These are phyloP conservation scores for Phaeotremella skinneri DNA, from an alignment of 768 basidiomycete genomes.

Conservation along the genomic window DNA sequence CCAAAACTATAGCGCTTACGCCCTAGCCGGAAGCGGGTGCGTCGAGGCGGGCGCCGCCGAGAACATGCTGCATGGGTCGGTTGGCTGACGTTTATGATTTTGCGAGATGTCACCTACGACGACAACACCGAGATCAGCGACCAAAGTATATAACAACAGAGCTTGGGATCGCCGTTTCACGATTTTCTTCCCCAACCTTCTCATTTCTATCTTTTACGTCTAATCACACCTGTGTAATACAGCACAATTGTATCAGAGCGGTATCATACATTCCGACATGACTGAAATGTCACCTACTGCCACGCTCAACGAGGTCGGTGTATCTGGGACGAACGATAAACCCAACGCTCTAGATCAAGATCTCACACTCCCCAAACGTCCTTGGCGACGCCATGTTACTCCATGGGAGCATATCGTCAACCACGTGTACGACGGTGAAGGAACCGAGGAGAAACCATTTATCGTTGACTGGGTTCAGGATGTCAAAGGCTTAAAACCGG, in stretches of 20 bases:
- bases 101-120: too few relatives aligned
- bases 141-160: background rate
- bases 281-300: background rate
- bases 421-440: constrained; percentile 34
- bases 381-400: constrained; percentile 35
- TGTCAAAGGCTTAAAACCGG: background rate
- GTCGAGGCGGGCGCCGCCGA: too few relatives aligned
- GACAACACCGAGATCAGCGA: too few relatives aligned
- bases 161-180: background rate
- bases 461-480: constrained; percentile 40
- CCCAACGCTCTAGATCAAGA: background rate
- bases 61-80: too few relatives aligned
- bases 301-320: background rate
- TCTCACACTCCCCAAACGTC: constrained; percentile 17
- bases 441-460: constrained; percentile 39
- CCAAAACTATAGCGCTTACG: too few relatives aligned
- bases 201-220: too few relatives aligned
- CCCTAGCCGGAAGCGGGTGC: too few relatives aligned
- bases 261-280: too few relatives aligned
- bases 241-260: too few relatives aligned
- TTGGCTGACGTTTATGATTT: background rate
- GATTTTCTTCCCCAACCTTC: background rate
- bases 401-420: constrained; percentile 22
- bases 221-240: too few relatives aligned
- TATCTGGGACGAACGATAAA: background rate